phyloP scores from a whole-genome alignment of 169 alveolate species.

The Eimeria sp. region DNA sequence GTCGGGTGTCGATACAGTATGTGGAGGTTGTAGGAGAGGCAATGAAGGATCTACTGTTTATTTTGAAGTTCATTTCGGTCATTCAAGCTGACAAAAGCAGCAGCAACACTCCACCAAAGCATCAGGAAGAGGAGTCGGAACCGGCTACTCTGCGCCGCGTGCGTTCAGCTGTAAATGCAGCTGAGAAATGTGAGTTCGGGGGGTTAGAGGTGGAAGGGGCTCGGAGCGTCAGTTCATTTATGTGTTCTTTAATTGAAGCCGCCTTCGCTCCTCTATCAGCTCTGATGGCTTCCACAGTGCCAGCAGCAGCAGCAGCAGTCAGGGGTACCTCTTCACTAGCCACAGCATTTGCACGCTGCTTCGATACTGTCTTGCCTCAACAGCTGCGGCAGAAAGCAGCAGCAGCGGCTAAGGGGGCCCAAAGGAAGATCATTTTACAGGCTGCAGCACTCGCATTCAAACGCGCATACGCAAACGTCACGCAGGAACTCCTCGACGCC shows the following conservation, averaged over 20 bases:
- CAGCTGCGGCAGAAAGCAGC: constrained; percentile 34
- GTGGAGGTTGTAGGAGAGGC: constrained; percentile 47
- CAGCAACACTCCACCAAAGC: not conserved
- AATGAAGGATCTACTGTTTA: constrained; percentile 21
- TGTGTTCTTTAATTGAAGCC: not conserved
- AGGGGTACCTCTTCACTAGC: constrained; percentile 4
- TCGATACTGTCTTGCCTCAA: not conserved
- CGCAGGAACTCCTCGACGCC: constrained; percentile 36
- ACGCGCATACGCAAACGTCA: constrained; percentile 52
- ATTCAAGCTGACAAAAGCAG: not conserved
- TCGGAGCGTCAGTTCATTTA: not conserved
- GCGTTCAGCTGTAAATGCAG: not conserved
- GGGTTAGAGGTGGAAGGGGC: not conserved
- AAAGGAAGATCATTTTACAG: not conserved
- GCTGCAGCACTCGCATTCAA: constrained; percentile 46
- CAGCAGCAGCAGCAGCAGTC: constrained; percentile 33
- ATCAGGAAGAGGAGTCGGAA: not conserved
- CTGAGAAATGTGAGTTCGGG: not conserved
- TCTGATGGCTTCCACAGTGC: constrained; percentile 5
- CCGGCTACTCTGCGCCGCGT: constrained; percentile 12
- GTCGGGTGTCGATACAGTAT: constrained; percentile 43
- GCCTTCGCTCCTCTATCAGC: constrained; percentile 34
- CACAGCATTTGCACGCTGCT: not conserved
- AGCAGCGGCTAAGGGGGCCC: not conserved
- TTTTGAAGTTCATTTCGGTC: not conserved